phyloP scores from a whole-genome alignment of 1,284 basidiomycete species.

The Fomitiporia mediterranea region DNA sequence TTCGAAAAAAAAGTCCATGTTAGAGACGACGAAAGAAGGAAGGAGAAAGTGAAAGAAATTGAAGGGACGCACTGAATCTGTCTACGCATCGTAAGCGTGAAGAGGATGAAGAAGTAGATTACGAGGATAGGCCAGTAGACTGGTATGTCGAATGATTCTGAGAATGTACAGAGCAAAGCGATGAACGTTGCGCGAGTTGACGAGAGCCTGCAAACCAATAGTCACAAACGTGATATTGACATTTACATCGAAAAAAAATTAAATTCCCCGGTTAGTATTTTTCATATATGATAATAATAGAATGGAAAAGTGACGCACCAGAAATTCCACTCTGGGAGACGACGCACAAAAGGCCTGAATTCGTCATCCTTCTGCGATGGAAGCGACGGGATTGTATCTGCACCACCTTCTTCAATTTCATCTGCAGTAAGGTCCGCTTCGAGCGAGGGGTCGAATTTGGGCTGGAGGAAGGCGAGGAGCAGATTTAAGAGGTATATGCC shows the following conservation, averaged over 20 bases:
- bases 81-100: constrained; percentile 86
- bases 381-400: constrained; percentile 34
- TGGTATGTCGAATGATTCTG: constrained; percentile 85
- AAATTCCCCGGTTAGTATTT: background rate
- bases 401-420: constrained; percentile 91
- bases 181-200: constrained; percentile 86
- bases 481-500: constrained; percentile 93
- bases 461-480: constrained; percentile 84
- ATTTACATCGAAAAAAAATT: constrained; percentile 24
- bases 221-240: too few species aligned
- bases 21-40: too few species aligned
- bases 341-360: constrained; percentile 93
- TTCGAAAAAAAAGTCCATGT: too few species aligned
- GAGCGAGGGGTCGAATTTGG: constrained; percentile 94
- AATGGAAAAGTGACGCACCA: constrained; percentile 52
- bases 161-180: constrained; percentile 77
- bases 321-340: constrained; percentile 95
- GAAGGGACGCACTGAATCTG: constrained; percentile 80
- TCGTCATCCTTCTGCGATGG: constrained; percentile 81
- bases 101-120: constrained; percentile 87
- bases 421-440: constrained; percentile 91
- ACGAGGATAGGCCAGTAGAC: constrained; percentile 98
- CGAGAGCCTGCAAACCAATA: constrained; percentile 88
- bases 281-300: background rate
- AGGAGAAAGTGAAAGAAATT: background rate